Base-by-base conservation (phyloP, 306 rosid genomes). In the Parietaria judaica region DNA sequence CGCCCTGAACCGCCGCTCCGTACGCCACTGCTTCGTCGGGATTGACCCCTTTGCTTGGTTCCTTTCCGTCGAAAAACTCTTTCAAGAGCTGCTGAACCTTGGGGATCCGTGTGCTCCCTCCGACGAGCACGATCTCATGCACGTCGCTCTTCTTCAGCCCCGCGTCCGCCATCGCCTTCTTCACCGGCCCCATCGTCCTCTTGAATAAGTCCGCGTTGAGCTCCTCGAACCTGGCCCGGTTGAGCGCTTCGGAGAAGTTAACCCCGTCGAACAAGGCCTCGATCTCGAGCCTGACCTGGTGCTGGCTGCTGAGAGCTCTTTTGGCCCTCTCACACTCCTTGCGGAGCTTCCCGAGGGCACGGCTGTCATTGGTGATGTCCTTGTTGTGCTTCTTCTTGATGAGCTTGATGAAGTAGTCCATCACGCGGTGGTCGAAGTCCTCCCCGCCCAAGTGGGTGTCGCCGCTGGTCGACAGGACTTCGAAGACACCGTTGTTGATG, bases 361-460 rank as follows among this genome's bases (percentile, higher is more conserved):
- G 73, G 50, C 78, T 65, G 17, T 81, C 90, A 36, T 71, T 78
- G 55, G 80, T 73, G 8, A 78, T 78, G 46, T 81, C 86, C 17
- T 78, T 80, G 66, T 54, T 64, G 60, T 80, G 44, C 72, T 80
- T 81, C 70, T 58, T 81, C 45, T 78, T 78, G 4, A 83, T 80
- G 65, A 81, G 38, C 62, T 76, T 71, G 65, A 78, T 73, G 75
- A 81, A 78, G 53, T 78, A 78, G 51, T 78, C 82, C 84, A 84
- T 81, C 5, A 84, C 73, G 35, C 84, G 50, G 48, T 80, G 86
- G 41, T 84, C 90, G 3, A 84, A 84, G 49, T 83, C 89, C 80
- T 80, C 86, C 6, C 86, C 89, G 39, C 89, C 86, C 64, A 84
- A 57, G 57, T 84, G 84, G 13, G 86, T 80, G 50, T 80, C 86